Base-by-base conservation (phyloP, 1,284 basidiomycete genomes). In the Marasmius tenuissimus region DNA sequence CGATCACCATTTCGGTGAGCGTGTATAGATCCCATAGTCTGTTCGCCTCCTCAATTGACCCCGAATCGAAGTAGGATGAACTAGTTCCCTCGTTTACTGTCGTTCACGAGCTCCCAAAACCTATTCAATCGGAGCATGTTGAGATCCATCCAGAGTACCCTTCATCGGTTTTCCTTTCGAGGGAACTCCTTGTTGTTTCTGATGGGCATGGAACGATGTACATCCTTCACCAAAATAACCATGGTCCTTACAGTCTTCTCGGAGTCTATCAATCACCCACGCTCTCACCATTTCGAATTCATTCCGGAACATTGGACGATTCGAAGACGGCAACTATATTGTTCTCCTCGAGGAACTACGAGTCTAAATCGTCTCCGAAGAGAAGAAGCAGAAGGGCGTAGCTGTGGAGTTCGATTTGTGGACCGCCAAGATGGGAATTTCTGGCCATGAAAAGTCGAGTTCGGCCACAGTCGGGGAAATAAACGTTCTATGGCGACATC, bases 151-250 rank as follows among this genome's bases (percentile, higher is more conserved):
- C 71, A 60, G 94, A 96, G 75, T 97, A 95, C 72, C 92, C 95
- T 0, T 91, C 91, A 1, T 85, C 83, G 4, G 76, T 81, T 0
- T 86, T 90, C 58, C 70, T 93, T 27, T 76, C 81, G 34, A 66
- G 79, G 0, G 75, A 75, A 0, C 75, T 78, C 4, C 83, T 87
- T 68, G 78, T 90, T 39, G 80, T 92, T 48, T 83, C 91, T 3
- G 90, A 94, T 66, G 95, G 95, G 8, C 76, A 79, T 59, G 93
- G 93, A 7, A 72, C 78, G 12, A 72, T 96, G 34, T 90, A 92
- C 69, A 78, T 91, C 22, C 75, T 87, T 61, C 76, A 75, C 64
- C 65, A 78, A 57, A 70, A 70, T 39, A 71, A 71, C 58, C 60
- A 68, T n/a, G 76, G 73, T 3, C 57, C 74, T 4, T 81, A 82